phyloP scores from a whole-genome alignment of 192 early-diverging fungal species.

The Glomus cerebriforme region DNA sequence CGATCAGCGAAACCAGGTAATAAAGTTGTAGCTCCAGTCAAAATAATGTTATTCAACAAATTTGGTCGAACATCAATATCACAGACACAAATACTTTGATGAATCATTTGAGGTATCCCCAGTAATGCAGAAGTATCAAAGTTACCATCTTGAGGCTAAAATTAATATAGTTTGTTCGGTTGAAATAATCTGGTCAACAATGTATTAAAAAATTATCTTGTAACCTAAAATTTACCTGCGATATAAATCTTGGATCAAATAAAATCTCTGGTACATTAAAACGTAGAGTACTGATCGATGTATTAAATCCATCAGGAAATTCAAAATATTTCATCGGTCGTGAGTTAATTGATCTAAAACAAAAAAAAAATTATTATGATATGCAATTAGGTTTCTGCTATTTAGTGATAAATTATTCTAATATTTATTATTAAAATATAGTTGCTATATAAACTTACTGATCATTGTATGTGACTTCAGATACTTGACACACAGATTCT shows the following conservation, averaged over 20 bases:
- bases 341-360: constrained; percentile 47
- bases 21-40: constrained; percentile 89
- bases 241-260: constrained; percentile 76
- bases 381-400: background rate
- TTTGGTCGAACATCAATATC: constrained; percentile 88
- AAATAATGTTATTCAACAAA: constrained; percentile 78
- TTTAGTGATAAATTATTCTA: too few species aligned
- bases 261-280: constrained; percentile 85
- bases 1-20: constrained; percentile 89
- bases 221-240: constrained; percentile 33
- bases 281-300: constrained; percentile 75
- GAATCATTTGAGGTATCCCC: constrained; percentile 74
- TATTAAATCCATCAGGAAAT: constrained; percentile 94
- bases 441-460: constrained; percentile 57
- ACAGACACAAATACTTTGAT: constrained; percentile 70
- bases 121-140: constrained; percentile 34
- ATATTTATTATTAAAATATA: too few species aligned
- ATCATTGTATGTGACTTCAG: constrained; percentile 70
- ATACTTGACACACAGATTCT: constrained; percentile 87
- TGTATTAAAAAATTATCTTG: background rate
- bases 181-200: background rate
- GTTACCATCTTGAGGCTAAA: constrained; percentile 28
- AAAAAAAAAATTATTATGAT: background rate
- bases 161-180: background rate
- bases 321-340: constrained; percentile 88